Evolutionary conservation across 371 early-diverging fungal species (phyloP).

Genomic region (Mortierella sp.): DNA sequence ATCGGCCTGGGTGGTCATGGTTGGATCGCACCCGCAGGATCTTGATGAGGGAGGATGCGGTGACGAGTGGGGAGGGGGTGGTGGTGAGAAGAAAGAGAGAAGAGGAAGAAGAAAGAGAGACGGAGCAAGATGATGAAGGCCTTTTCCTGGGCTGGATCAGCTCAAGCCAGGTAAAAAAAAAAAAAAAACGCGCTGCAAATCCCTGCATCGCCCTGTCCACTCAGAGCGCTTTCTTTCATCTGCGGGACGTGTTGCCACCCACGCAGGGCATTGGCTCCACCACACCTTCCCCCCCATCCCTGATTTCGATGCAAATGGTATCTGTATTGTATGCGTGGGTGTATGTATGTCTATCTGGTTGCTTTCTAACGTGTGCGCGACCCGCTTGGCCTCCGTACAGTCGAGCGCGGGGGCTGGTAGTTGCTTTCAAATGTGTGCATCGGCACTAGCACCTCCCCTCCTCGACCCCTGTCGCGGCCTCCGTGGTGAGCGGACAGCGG

Average conservation of each 20-base stretch:
- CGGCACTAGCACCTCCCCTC: conserved; percentile 48
- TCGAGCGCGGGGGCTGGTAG: conserved; percentile 4
- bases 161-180: too few relatives aligned
- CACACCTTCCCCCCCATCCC: too few relatives aligned
- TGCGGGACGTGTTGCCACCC: too few relatives aligned
- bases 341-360: neutral
- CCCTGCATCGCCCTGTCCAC: too few relatives aligned
- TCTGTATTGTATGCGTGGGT: neutral
- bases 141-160: too few relatives aligned
- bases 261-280: too few relatives aligned
- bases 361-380: conserved; percentile 19
- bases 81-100: neutral
- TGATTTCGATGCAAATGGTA: too few relatives aligned
- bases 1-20: conserved; percentile 42
- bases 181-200: too few relatives aligned
- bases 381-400: conserved; percentile 9
- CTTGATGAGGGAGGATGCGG: too few relatives aligned
- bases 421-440: conserved; percentile 35
- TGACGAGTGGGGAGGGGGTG: too few relatives aligned
- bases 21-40: neutral
- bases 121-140: too few relatives aligned
- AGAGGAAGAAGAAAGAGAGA: neutral
- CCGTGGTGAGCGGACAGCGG: neutral
- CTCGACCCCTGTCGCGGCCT: conserved; percentile 14
- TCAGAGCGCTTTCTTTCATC: too few relatives aligned